Evolutionary conservation across 75 land plant genomes (phyloP), one percentile per base, ranked within the genome.

Genomic region (Chamaecyparis obtusa): DNA sequence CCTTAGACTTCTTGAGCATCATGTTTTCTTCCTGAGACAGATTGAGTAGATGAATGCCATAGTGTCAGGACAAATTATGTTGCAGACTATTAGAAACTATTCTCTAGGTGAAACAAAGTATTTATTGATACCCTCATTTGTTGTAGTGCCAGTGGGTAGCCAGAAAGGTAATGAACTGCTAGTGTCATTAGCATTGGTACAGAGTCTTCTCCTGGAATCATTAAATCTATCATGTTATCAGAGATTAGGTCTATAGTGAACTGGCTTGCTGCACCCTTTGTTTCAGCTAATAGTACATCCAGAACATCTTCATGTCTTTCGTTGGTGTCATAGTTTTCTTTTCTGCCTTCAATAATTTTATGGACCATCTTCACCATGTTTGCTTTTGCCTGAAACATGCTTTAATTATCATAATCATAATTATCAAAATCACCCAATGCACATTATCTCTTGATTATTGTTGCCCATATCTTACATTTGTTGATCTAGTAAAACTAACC

Each of bases 151-250:
- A 85, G 67, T 7, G 94, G 93, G 89, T 86, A 94, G 39, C 93
- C 95, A 10, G 92, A 89, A 39, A 94, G 90, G 86, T 90, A 94
- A 87, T 93, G 92, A 2, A 93, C 76, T 5, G 94, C 90, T 16
- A 94, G 89, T 69, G 93, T 90, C 83, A 94, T 88, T 6, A 94
- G 92, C 64, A 94, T 83, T 14, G 94, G 94, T 48, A 94, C 94
- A 1, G 95, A 94, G 56, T 94, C 95, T 64, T 94, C 95, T 5
- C 92, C 94, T 3, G 94, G 95, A 0, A 94, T 93, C 93, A 94
- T 92, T 57, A 94, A 67, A 83, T 93, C 93, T 55, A 94, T 90
- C 89, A 94, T 89, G 85, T 94, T 94, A 36, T 92, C 94, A 5
- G 92, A 87, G 35, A 94, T 94, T 7, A 91, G 36, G 32, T 93